These are phyloP conservation scores for Cavenderia fasciculata DNA, from an alignment of 78 protist genomes.

Conservation along the genomic window DNA sequence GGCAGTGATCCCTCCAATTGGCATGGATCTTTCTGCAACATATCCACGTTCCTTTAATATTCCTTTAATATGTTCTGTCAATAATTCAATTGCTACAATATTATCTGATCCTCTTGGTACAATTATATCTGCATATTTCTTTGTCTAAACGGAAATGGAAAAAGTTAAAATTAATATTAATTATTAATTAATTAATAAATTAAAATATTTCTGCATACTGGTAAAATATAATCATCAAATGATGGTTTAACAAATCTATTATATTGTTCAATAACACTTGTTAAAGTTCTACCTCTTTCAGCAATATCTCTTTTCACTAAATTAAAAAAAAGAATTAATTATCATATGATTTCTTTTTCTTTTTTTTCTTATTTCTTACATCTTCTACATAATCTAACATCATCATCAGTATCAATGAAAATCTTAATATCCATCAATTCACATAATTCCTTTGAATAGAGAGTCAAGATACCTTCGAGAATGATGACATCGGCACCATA, in stretches of 20 bases:
- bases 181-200: not conserved
- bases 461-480: slow-evolving; percentile 88
- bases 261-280: slow-evolving; percentile 82
- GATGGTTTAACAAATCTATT: slow-evolving; percentile 87
- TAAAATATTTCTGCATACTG: slow-evolving; percentile 49
- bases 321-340: no score
- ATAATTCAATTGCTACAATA: slow-evolving; percentile 71
- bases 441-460: slow-evolving; percentile 53
- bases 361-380: no score
- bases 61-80: slow-evolving; percentile 67
- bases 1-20: not conserved
- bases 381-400: slow-evolving; percentile 85
- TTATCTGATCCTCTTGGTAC: slow-evolving; percentile 86
- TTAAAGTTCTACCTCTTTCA: slow-evolving; percentile 85
- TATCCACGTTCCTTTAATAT: slow-evolving; percentile 66
- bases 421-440: slow-evolving; percentile 85
- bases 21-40: slow-evolving; percentile 40
- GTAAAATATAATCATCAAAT: slow-evolving; percentile 85
- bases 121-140: slow-evolving; percentile 87
- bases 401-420: slow-evolving; percentile 90
- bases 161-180: not conserved
- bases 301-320: slow-evolving; percentile 86
- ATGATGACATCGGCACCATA: slow-evolving; percentile 84
- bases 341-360: no score
- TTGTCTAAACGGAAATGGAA: slow-evolving; percentile 27